Evolutionary conservation across 2,329 filamentous ascomycete genomes (phyloP).

Genomic region (Penicillium sp.): DNA sequence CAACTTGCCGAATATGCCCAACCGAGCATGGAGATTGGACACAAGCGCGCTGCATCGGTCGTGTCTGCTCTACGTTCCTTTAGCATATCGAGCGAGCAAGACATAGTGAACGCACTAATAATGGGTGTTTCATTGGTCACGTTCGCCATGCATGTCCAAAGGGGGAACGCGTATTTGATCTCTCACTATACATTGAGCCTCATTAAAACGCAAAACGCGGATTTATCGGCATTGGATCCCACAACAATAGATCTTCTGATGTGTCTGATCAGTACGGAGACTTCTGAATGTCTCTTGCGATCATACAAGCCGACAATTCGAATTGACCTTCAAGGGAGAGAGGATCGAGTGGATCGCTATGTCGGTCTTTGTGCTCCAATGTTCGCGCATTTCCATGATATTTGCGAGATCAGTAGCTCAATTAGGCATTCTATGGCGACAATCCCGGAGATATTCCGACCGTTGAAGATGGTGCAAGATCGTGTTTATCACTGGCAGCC

Average conservation of each 20-base stretch:
- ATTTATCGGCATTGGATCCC: conserved; percentile 2
- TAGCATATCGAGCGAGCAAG: conserved; percentile 4
- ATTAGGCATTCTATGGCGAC: background rate
- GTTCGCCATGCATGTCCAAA: conserved; percentile 18
- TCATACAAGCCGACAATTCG: conserved; percentile 11
- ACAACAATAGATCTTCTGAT: conserved; percentile 12
- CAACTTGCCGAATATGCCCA: conserved; percentile 3
- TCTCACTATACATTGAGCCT: conserved; percentile 14
- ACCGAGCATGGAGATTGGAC: conserved; percentile 6
- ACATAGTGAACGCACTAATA: conserved; percentile 8
- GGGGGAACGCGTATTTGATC: conserved; percentile 15
- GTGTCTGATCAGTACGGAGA: conserved; percentile 18
- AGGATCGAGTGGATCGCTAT: conserved; percentile 12
- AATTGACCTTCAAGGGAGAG: conserved; percentile 1
- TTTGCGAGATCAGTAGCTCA: conserved; percentile 3
- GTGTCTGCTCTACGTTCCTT: conserved; percentile 15
- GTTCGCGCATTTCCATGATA: conserved; percentile 11
- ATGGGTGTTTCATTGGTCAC: conserved; percentile 16
- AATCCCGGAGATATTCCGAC: background rate
- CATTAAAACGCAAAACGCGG: conserved; percentile 6
- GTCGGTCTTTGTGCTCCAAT: conserved; percentile 13
- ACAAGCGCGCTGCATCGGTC: conserved; percentile 13
- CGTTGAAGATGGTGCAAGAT: background rate
- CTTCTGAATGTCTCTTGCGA: conserved; percentile 15
- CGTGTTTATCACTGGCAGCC: conserved; percentile 8